phyloP scores from a whole-genome alignment of 2,329 filamentous ascomycete genomes.

The Trichoderma atrobrunneum region DNA sequence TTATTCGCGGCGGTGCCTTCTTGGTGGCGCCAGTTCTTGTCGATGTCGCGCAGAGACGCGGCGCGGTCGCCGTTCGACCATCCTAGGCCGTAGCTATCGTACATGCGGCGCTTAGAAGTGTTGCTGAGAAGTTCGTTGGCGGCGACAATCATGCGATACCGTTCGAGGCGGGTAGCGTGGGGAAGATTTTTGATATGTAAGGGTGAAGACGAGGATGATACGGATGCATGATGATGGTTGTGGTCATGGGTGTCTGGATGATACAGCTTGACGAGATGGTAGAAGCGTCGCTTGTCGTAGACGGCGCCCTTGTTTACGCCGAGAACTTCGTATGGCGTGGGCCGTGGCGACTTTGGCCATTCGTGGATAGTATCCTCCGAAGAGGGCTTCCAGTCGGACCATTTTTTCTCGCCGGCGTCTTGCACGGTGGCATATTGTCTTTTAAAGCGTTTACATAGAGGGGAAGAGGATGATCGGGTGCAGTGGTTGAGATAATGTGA shows the following conservation, averaged over 20 bases:
- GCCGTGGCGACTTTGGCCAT: constrained; percentile 51
- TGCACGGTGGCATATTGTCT: constrained; percentile 10
- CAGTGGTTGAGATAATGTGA: not conserved
- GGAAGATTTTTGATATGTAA: constrained; percentile 36
- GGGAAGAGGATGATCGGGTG: not conserved
- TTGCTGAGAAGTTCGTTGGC: constrained; percentile 88
- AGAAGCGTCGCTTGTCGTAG: constrained; percentile 83
- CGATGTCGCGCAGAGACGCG: constrained; percentile 46
- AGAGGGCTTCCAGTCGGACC: constrained; percentile 4
- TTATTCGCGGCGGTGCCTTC: constrained; percentile 59
- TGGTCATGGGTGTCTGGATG: constrained; percentile 71
- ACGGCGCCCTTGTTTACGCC: constrained; percentile 54
- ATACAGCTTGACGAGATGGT: constrained; percentile 91
- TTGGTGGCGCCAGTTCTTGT: constrained; percentile 48
- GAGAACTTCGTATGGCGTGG: constrained; percentile 91
- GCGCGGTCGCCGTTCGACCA: constrained; percentile 63
- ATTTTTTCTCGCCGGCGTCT: not conserved
- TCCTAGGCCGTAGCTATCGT: constrained; percentile 77
- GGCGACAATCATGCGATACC: constrained; percentile 83
- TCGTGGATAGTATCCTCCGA: constrained; percentile 23
- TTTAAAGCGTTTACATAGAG: not conserved
- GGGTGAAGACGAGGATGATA: constrained; percentile 7
- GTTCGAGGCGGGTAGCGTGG: constrained; percentile 65
- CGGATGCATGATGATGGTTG: not conserved
- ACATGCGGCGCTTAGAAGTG: constrained; percentile 71